Conservation (phyloP, 2,329 filamentous ascomycete genomes). For the Trichoderma semiorbis region DNA sequence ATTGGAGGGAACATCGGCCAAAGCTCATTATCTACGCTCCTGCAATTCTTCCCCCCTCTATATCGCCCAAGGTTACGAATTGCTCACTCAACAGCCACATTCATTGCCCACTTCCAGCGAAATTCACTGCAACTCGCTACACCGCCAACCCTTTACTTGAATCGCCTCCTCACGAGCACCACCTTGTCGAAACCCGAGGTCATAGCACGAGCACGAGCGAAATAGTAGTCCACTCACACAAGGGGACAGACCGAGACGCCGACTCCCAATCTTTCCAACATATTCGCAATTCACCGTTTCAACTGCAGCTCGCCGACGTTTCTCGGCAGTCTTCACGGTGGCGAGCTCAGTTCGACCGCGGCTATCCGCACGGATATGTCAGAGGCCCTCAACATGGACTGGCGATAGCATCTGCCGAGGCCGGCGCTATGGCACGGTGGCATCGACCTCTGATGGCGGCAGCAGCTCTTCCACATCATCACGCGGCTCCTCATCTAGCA, state of each 20-base stretch:
- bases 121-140: background rate
- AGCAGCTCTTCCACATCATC: constrained; percentile 24
- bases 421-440: constrained; percentile 35
- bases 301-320: background rate
- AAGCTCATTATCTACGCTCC: background rate
- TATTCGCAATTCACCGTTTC: background rate
- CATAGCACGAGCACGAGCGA: background rate
- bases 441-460: constrained; percentile 15
- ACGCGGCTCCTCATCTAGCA: constrained; percentile 22
- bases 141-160: background rate
- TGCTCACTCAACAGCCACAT: background rate
- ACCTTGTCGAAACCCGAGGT: background rate
- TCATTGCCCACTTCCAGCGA: background rate
- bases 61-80: background rate
- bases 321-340: constrained; percentile 31
- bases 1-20: background rate
- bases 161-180: background rate
- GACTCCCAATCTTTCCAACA: background rate
- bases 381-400: constrained; percentile 37
- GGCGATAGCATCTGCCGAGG: constrained; percentile 37
- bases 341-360: constrained; percentile 39
- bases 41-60: background rate
- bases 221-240: background rate
- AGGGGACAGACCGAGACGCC: background rate
- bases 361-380: constrained; percentile 42